phyloP scores from a whole-genome alignment of 73 alveolate species.

The Tetrahymena malaccensis region DNA sequence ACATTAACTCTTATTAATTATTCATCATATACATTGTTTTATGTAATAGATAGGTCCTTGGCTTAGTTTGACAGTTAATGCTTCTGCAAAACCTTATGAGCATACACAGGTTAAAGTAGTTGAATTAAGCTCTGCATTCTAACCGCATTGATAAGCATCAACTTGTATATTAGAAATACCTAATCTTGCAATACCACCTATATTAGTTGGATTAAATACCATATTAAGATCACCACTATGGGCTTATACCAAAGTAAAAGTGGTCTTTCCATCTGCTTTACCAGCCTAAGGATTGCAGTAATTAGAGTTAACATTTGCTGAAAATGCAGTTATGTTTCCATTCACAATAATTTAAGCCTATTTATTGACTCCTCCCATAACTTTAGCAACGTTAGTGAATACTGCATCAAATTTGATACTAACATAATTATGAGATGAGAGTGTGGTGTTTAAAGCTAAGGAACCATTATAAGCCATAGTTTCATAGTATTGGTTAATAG shows the following conservation, averaged over 20 bases:
- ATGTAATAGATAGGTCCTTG: neutral
- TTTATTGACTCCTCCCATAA: neutral
- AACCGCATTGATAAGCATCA: neutral
- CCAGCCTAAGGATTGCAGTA: neutral
- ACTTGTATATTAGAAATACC: neutral
- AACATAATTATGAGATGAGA: neutral
- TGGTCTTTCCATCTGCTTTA: neutral
- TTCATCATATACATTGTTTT: neutral
- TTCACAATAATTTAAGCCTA: neutral
- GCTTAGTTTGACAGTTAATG: neutral
- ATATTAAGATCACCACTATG: neutral
- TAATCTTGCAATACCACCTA: neutral
- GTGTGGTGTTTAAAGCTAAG: neutral
- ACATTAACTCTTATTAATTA: too few relatives aligned
- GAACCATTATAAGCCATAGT: neutral
- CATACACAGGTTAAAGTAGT: neutral
- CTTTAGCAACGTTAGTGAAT: too few relatives aligned
- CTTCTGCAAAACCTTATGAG: neutral
- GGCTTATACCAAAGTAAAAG: neutral
- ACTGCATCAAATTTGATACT: neutral
- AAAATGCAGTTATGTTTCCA: neutral
- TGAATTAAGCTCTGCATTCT: neutral
- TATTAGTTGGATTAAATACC: neutral
- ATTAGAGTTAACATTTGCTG: neutral
- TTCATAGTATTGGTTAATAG: too few relatives aligned